A percentile compares a stretch with the other conserved stretches of the same genome.
These are phyloP conservation scores for Camellia lanceoleosa DNA, from an alignment of 148 eudicot species.

Conservation along the genomic window DNA sequence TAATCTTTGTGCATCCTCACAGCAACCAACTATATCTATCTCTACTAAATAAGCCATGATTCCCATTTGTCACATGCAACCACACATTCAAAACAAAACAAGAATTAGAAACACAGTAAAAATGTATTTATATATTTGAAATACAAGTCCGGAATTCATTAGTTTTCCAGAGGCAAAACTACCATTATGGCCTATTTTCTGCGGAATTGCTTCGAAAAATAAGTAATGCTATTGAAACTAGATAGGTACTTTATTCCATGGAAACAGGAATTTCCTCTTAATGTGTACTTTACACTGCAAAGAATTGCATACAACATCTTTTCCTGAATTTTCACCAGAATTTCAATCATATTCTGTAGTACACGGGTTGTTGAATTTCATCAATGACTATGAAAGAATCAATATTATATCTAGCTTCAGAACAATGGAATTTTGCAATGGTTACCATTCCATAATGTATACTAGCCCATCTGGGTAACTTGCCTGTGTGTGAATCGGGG, in stretches of 20 bases:
- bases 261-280: not conserved
- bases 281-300: not conserved
- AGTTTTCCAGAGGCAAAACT: not conserved
- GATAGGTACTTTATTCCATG: not conserved
- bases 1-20: too few relatives aligned
- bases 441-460: not conserved
- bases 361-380: not conserved
- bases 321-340: not conserved
- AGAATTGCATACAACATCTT: not conserved
- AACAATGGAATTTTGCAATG: not conserved
- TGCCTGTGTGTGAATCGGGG: not conserved
- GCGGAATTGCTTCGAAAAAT: not conserved
- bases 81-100: not conserved
- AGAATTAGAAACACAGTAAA: not conserved
- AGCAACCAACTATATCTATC: too few relatives aligned
- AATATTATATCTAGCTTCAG: not conserved
- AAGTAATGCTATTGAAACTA: not conserved
- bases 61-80: not conserved
- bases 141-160: not conserved
- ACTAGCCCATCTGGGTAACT: not conserved
- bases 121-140: not conserved
- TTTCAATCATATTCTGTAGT: not conserved
- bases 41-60: too few relatives aligned
- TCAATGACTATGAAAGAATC: not conserved
- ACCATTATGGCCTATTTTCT: constrained; percentile 1